Evolutionary conservation across 1,284 basidiomycete genomes (phyloP).

Genomic region (Fomitopsis schrenkii): DNA sequence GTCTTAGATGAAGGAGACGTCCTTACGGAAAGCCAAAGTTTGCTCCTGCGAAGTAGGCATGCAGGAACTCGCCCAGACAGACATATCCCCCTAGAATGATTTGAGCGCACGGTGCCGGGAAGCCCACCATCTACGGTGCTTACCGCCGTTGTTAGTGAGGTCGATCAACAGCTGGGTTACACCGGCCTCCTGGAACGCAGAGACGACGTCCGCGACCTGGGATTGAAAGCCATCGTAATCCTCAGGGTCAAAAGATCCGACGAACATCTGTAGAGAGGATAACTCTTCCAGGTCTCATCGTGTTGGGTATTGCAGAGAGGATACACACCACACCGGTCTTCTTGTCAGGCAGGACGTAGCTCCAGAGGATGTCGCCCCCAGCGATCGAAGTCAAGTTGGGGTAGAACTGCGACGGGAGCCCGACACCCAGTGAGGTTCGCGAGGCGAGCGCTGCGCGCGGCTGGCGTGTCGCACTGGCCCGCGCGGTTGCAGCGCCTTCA

Average conservation of each 20-base stretch:
- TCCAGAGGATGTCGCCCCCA: constrained; percentile 53
- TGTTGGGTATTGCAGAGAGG: background rate
- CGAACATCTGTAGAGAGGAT: constrained; percentile 43
- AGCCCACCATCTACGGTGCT: constrained; percentile 6
- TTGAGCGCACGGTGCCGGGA: background rate
- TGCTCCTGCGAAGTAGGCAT: constrained; percentile 50
- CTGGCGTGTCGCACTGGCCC: constrained; percentile 31
- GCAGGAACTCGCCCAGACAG: constrained; percentile 57
- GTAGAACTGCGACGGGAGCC: constrained; percentile 44
- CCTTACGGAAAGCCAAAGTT: constrained; percentile 49
- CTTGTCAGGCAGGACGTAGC: constrained; percentile 53
- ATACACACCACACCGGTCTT: constrained; percentile 53
- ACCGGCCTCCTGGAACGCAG: constrained; percentile 42
- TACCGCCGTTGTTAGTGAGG: constrained; percentile 58
- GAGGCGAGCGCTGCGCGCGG: constrained; percentile 23
- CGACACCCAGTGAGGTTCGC: constrained; percentile 35
- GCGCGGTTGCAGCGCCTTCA: constrained; percentile 16
- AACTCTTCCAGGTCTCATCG: background rate
- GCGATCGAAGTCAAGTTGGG: constrained; percentile 43
- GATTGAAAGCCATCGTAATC: constrained; percentile 49
- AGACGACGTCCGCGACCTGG: constrained; percentile 45
- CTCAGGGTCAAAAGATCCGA: constrained; percentile 52
- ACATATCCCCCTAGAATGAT: constrained; percentile 47
- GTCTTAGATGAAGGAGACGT: background rate
- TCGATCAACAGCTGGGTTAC: constrained; percentile 54